Conservation (phyloP, 1,284 basidiomycete genomes). For the Schizophyllum amplum region DNA sequence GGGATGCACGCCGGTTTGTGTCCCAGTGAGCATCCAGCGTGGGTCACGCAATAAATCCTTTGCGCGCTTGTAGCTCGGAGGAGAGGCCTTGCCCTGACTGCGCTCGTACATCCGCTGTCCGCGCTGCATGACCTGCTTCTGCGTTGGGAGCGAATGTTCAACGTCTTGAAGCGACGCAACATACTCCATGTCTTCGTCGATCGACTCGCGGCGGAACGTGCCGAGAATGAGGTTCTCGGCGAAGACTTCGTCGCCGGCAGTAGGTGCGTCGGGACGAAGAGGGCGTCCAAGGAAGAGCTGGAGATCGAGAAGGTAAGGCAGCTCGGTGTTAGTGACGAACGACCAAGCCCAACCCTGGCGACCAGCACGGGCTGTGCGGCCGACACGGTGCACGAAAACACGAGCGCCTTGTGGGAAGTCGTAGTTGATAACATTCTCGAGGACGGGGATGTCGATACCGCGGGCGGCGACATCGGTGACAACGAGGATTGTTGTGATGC, state of each 20-base stretch:
- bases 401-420: conserved; percentile 93
- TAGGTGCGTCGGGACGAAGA: conserved; percentile 44
- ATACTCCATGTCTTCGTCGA: conserved; percentile 86
- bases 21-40: conserved; percentile 66
- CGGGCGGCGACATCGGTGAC: conserved; percentile 98
- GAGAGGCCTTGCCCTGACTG: conserved; percentile 84
- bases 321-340: conserved; percentile 78
- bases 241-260: conserved; percentile 48
- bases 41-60: conserved; percentile 79
- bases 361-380: conserved; percentile 93
- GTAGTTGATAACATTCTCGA: conserved; percentile 96
- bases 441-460: conserved; percentile 91
- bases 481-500: conserved; percentile 78
- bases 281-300: conserved; percentile 92
- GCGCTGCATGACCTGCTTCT: conserved; percentile 83
- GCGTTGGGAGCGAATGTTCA: conserved; percentile 61
- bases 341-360: conserved; percentile 95
- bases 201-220: conserved; percentile 69
- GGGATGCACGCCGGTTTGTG: conserved; percentile 66
- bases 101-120: conserved; percentile 95
- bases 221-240: conserved; percentile 74
- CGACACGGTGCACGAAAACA: conserved; percentile 95
- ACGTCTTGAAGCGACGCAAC: conserved; percentile 60
- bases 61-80: conserved; percentile 79
- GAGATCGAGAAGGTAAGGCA: conserved; percentile 89